Evolutionary conservation across 2,329 filamentous ascomycete species (phyloP).

Genomic region (Chrysosporium keratinophilum): DNA sequence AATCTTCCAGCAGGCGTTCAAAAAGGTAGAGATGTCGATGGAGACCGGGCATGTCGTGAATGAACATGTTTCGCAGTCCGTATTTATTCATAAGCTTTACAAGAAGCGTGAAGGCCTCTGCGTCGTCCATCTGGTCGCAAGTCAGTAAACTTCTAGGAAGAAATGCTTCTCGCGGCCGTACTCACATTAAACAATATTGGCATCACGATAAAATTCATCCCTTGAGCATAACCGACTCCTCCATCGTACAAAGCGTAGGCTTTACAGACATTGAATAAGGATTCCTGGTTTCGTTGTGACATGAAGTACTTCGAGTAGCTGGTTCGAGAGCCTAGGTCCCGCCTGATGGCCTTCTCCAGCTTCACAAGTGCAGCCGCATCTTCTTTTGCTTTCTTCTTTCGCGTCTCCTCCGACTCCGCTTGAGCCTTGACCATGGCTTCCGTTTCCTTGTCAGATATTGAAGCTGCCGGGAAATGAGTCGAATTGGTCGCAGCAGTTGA

Average conservation of each 20-base stretch:
- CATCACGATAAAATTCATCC: slow-evolving; percentile 98
- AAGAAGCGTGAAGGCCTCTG: slow-evolving; percentile 88
- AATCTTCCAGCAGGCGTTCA: slow-evolving; percentile 82
- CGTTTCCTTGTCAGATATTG: slow-evolving; percentile 49
- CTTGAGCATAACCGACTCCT: slow-evolving; percentile 89
- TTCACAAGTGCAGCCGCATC: slow-evolving; percentile 64
- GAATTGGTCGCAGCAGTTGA: slow-evolving; percentile 53
- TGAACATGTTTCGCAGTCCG: slow-evolving; percentile 80
- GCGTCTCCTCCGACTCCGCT: slow-evolving; percentile 53
- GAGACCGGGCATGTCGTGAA: slow-evolving; percentile 90
- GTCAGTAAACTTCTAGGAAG: neutral
- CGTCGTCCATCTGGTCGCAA: slow-evolving; percentile 68
- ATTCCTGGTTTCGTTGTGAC: slow-evolving; percentile 81
- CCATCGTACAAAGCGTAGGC: slow-evolving; percentile 95
- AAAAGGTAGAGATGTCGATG: slow-evolving; percentile 93
- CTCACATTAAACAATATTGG: slow-evolving; percentile 84
- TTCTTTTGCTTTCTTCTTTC: slow-evolving; percentile 68
- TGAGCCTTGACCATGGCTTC: slow-evolving; percentile 59
- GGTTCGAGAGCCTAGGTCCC: slow-evolving; percentile 82
- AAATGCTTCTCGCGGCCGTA: neutral
- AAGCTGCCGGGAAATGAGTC: slow-evolving; percentile 46
- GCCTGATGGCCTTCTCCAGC: slow-evolving; percentile 82
- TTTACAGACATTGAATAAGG: slow-evolving; percentile 90
- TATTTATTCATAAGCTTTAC: slow-evolving; percentile 97
- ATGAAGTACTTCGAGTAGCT: slow-evolving; percentile 95